These are phyloP conservation scores for Trametes coccinea DNA, from an alignment of 768 basidiomycete species.

Conservation along the genomic window DNA sequence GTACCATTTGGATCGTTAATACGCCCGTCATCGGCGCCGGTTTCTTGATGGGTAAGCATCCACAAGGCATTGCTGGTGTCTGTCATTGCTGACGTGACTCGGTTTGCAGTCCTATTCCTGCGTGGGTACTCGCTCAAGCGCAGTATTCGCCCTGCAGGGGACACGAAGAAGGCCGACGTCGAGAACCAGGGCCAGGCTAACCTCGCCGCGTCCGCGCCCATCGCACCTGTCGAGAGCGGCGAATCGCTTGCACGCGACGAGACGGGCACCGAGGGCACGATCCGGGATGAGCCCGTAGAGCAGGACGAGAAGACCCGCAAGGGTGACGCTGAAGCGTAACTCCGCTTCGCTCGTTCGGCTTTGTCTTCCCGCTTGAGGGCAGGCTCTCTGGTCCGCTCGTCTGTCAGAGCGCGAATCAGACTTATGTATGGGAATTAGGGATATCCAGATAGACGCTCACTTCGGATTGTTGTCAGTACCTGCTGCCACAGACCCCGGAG, in stretches of 20 bases:
- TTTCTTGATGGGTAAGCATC: conserved; percentile 42
- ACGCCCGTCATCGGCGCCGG: conserved; percentile 57
- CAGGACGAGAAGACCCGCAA: not conserved
- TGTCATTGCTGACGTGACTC: not conserved
- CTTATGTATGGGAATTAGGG: too few relatives aligned
- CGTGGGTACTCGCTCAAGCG: conserved; percentile 61
- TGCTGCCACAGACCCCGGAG: too few relatives aligned
- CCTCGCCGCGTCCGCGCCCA: conserved; percentile 4
- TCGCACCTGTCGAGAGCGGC: conserved; percentile 5
- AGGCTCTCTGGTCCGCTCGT: too few relatives aligned
- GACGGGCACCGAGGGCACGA: conserved; percentile 22
- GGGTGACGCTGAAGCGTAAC: not conserved
- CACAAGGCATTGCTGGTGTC: not conserved
- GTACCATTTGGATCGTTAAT: conserved; percentile 63
- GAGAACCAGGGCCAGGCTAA: conserved; percentile 23
- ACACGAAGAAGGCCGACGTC: conserved; percentile 31
- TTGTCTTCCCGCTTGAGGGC: not conserved
- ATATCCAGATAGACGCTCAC: too few relatives aligned
- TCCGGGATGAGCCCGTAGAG: conserved; percentile 2
- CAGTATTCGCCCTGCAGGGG: conserved; percentile 41
- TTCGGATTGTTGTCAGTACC: too few relatives aligned
- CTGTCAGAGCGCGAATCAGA: too few relatives aligned
- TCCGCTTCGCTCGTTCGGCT: not conserved
- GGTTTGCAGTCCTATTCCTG: conserved; percentile 50
- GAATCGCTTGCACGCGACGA: conserved; percentile 19